Evolutionary conservation across 805 yeast species (phyloP).

Genomic region (Kodamaea lidongshanica): DNA sequence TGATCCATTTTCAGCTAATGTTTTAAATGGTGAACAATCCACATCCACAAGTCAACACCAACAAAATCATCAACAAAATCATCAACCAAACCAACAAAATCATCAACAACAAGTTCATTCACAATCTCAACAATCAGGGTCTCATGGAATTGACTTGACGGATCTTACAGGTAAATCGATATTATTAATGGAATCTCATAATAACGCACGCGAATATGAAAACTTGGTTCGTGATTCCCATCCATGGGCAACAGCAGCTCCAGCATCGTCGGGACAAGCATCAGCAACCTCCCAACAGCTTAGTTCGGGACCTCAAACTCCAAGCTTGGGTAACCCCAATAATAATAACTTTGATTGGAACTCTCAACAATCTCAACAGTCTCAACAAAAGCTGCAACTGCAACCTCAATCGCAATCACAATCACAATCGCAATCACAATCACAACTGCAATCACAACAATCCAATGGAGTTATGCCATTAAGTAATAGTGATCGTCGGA

Average conservation of each 20-base stretch:
- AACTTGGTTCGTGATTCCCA: constrained; percentile 38
- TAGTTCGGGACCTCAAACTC: constrained; percentile 36
- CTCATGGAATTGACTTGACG: constrained; percentile 26
- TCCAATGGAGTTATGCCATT: constrained; percentile 4
- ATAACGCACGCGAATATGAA: constrained; percentile 43
- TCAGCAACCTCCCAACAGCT: constrained; percentile 8
- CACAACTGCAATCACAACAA: no score
- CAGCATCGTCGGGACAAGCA: constrained; percentile 1
- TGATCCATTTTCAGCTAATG: constrained; percentile 43
- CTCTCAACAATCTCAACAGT: no score
- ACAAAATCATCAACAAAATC: constrained; percentile 5
- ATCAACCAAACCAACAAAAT: constrained; percentile 16
- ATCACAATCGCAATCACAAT: not conserved
- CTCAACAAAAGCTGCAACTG: constrained; percentile 2
- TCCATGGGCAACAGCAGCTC: no score
- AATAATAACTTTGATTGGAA: no score
- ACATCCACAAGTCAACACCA: constrained; percentile 1
- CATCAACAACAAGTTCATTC: constrained; percentile 20
- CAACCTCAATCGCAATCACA: no score
- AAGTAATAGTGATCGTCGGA: constrained; percentile 34
- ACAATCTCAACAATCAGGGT: constrained; percentile 4
- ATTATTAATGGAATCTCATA: constrained; percentile 40
- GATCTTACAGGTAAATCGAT: constrained; percentile 39
- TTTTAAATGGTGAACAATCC: constrained; percentile 6
- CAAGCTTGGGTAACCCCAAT: constrained; percentile 15